These are phyloP conservation scores for Papiliotrema fonsecae DNA, from an alignment of 1,284 basidiomycete genomes.

Conservation along the genomic window DNA sequence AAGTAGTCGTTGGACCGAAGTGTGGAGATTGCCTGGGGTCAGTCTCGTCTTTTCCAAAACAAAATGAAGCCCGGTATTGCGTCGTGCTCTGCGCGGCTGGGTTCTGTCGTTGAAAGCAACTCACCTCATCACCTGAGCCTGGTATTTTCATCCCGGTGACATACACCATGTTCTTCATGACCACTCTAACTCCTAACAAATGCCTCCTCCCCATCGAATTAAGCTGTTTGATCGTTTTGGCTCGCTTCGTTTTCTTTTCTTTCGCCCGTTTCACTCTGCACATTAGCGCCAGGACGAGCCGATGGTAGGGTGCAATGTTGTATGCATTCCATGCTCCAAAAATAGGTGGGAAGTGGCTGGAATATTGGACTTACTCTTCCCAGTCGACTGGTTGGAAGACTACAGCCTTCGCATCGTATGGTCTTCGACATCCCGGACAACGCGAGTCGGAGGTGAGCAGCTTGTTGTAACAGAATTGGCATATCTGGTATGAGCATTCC, in stretches of 20 bases:
- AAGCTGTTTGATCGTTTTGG: constrained; percentile 93
- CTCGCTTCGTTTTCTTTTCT: constrained; percentile 91
- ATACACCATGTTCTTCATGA: constrained; percentile 95
- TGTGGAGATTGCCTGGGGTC: constrained; percentile 75
- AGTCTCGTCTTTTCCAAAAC: background rate
- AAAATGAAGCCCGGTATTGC: too few relatives aligned
- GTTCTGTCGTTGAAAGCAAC: too few relatives aligned
- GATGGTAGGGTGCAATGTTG: background rate
- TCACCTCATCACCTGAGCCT: constrained; percentile 73
- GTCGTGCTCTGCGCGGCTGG: too few relatives aligned
- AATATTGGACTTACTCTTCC: constrained; percentile 70
- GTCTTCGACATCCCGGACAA: constrained; percentile 92
- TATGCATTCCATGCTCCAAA: too few relatives aligned
- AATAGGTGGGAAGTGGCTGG: too few relatives aligned
- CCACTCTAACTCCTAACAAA: constrained; percentile 88
- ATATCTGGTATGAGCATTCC: constrained; percentile 62
- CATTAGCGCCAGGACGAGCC: background rate
- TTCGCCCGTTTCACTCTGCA: constrained; percentile 87
- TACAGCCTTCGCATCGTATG: constrained; percentile 87
- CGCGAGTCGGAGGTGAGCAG: constrained; percentile 93
- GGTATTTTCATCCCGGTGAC: constrained; percentile 83
- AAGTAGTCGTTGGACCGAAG: constrained; percentile 95
- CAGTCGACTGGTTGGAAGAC: constrained; percentile 94
- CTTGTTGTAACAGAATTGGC: constrained; percentile 99
- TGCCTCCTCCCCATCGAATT: constrained; percentile 82